Conservation (phyloP, 2,329 filamentous ascomycete genomes). For the Nannizziopsis barbatae region DNA sequence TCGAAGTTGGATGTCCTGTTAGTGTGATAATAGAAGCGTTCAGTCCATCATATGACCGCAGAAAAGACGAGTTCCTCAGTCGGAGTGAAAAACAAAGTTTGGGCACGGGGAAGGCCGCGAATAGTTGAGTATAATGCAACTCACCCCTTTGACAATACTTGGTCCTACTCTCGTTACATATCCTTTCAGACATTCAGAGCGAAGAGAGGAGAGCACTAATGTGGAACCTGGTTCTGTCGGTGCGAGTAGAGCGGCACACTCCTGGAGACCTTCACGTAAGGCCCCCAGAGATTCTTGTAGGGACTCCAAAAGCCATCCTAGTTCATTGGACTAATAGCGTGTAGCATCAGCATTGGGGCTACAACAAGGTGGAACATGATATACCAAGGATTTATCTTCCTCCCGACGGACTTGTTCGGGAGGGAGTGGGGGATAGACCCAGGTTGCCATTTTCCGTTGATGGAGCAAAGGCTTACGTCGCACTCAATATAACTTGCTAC, state of each 20-base stretch:
- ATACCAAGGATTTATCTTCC: conserved; percentile 44
- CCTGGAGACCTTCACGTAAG: conserved; percentile 63
- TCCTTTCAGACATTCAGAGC: conserved; percentile 84
- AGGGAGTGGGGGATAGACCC: conserved; percentile 49
- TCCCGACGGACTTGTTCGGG: conserved; percentile 41
- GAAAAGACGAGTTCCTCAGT: not conserved
- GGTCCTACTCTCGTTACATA: conserved; percentile 82
- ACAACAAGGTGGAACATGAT: not conserved
- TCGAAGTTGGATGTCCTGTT: conserved; percentile 62
- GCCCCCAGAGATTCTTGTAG: conserved; percentile 51
- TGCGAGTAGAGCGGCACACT: conserved; percentile 77
- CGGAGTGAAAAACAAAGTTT: not conserved
- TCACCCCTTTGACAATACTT: conserved; percentile 79
- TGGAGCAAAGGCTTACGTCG: not conserved
- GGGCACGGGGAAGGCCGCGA: not conserved
- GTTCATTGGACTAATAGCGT: conserved; percentile 41
- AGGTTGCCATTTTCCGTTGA: conserved; percentile 45
- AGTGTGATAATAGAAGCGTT: not conserved
- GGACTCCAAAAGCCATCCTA: conserved; percentile 52
- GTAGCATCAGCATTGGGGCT: not conserved
- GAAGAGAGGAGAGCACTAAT: conserved; percentile 73
- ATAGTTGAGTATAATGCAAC: conserved; percentile 25
- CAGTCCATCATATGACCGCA: not conserved
- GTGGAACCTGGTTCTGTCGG: conserved; percentile 78
- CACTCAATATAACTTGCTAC: too few species aligned